Percentiles rank a stretch among this genome's conserved stretches.
These are phyloP conservation scores for Trichoderma sp. DNA, from an alignment of 2,329 filamentous ascomycete genomes.

Conservation along the genomic window DNA sequence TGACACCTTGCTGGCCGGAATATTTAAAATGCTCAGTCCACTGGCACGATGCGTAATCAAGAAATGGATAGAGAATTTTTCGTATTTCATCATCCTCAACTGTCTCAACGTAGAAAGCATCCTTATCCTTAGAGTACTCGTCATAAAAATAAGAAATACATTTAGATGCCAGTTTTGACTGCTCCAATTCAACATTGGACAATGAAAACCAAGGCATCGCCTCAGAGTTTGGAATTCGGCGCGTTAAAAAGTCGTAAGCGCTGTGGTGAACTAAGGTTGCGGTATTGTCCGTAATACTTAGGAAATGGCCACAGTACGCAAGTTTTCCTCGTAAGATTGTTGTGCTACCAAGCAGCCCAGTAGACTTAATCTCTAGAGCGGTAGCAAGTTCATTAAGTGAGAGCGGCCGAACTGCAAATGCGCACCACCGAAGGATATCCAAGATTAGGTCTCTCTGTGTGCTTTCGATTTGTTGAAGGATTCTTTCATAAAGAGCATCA, in stretches of 20 bases:
- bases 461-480: background rate
- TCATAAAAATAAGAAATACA: background rate
- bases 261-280: background rate
- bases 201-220: background rate
- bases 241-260: background rate
- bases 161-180: background rate
- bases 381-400: background rate
- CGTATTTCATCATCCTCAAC: too few species aligned
- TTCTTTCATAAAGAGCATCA: background rate
- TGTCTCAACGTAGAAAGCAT: too few species aligned
- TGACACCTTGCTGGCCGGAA: background rate
- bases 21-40: background rate
- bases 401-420: background rate
- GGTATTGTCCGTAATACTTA: background rate
- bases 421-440: background rate
- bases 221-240: accelerated
- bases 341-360: background rate
- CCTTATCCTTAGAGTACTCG: background rate
- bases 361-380: background rate
- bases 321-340: background rate
- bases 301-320: background rate
- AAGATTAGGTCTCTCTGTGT: background rate
- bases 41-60: background rate
- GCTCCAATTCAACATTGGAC: background rate
- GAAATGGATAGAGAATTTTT: too few species aligned